Percentiles rank a stretch among this genome's conserved stretches.
Evolutionary conservation across 1,139 yeast genomes (phyloP).

Genomic region (Hansenula lynferdii): DNA sequence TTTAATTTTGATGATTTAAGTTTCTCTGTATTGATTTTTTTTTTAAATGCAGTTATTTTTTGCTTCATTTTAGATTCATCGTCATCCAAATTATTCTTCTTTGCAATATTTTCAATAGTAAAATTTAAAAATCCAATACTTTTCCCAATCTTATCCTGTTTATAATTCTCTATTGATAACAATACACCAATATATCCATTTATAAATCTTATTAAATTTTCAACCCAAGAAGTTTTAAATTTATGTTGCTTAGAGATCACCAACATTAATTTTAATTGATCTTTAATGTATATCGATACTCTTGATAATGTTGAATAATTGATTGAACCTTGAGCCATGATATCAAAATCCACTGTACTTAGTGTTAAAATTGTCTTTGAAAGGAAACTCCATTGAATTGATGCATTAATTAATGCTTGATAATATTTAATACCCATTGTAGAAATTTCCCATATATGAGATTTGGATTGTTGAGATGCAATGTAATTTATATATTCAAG

Average conservation of each 20-base stretch:
- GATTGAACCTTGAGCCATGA: conserved; percentile 8
- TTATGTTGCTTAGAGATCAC: no score
- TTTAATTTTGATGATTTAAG: conserved; percentile 5
- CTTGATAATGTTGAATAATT: conserved; percentile 19
- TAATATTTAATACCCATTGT: conserved; percentile 5
- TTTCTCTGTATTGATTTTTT: conserved; percentile 7
- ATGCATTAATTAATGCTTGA: conserved; percentile 3
- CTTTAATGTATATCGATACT: conserved; percentile 13
- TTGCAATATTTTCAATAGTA: conserved; percentile 12
- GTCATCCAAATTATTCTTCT: conserved; percentile 5
- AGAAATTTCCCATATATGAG: conserved; percentile 7
- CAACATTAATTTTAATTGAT: conserved; percentile 7
- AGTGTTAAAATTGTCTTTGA: conserved; percentile 15
- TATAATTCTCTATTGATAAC: conserved; percentile 18
- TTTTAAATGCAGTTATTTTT: conserved; percentile 12
- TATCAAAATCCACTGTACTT: conserved; percentile 10
- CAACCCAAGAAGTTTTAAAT: conserved; percentile 3
- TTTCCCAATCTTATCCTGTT: conserved; percentile 19
- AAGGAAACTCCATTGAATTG: conserved; percentile 15
- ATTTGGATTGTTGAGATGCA: background rate
- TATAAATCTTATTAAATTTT: conserved; percentile 5
- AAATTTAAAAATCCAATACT: conserved; percentile 18
- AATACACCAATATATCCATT: conserved; percentile 12
- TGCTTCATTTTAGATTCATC: conserved; percentile 13
- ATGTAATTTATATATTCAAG: conserved; percentile 13